Conservation (phyloP, 306 rosid species). For the Inga leiocalycina region DNA sequence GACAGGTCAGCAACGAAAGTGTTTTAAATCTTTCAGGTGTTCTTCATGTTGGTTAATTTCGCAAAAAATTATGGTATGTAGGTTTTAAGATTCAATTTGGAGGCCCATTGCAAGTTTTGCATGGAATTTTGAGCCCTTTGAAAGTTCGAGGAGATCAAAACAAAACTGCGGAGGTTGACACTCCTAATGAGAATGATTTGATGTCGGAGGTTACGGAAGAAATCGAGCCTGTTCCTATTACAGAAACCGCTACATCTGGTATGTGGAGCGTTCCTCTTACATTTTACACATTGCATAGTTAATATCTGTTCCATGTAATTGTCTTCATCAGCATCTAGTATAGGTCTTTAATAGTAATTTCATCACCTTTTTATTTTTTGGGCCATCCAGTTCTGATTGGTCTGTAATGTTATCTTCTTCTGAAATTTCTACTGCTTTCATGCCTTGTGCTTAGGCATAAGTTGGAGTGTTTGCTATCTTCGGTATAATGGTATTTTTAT, state of each 20-base stretch:
- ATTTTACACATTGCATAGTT: background rate
- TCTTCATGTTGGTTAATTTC: background rate
- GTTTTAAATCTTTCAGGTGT: background rate
- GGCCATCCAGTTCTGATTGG: background rate
- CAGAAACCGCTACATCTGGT: constrained; percentile 47
- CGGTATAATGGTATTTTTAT: background rate
- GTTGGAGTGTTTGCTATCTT: background rate
- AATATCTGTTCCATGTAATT: background rate
- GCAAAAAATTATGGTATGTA: constrained; percentile 15
- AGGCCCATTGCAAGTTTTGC: constrained; percentile 50
- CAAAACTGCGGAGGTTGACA: constrained; percentile 29
- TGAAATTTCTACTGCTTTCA: background rate
- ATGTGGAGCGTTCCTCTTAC: background rate
- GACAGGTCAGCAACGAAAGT: constrained; percentile 51
- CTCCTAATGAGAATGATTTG: constrained; percentile 30
- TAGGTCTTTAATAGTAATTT: background rate
- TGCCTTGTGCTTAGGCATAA: constrained; percentile 2
- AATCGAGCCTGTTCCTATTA: constrained; percentile 22
- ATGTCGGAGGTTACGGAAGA: constrained; percentile 42
- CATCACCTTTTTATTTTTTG: background rate
- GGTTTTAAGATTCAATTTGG: constrained; percentile 59
- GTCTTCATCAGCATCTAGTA: background rate
- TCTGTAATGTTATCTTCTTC: background rate
- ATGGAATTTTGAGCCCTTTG: constrained; percentile 40
- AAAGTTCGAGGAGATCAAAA: constrained; percentile 27